Evolutionary conservation across 345 rosid species (phyloP).

Genomic region (Hibiscus mutabilis): DNA sequence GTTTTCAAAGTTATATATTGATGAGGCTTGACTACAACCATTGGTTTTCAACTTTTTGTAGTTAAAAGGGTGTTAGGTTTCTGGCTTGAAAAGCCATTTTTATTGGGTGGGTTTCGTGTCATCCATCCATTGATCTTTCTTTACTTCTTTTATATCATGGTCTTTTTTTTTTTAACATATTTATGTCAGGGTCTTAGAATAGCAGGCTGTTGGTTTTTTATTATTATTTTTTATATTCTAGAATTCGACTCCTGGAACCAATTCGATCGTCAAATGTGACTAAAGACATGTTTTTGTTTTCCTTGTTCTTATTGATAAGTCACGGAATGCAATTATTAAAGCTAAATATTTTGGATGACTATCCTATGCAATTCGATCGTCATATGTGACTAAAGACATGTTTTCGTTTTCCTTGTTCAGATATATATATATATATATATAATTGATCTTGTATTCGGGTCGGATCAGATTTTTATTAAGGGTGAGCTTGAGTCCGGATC

Average conservation of each 20-base stretch:
- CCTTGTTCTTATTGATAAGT: too few species aligned
- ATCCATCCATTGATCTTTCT: not conserved
- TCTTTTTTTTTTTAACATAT: not conserved
- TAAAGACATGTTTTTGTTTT: not conserved
- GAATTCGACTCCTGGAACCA: not conserved
- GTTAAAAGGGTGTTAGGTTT: slow-evolving; percentile 18
- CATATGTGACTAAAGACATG: not conserved
- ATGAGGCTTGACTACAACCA: not conserved
- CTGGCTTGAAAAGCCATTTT: slow-evolving; percentile 22
- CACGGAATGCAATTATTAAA: slow-evolving; percentile 24
- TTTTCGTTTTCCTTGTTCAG: too few species aligned
- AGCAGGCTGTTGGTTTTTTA: too few species aligned
- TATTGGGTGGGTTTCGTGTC: slow-evolving; percentile 33
- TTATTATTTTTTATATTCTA: not conserved
- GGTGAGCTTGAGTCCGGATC: too few species aligned
- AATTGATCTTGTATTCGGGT: too few species aligned
- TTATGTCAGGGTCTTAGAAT: not conserved
- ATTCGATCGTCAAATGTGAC: not conserved
- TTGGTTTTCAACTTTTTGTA: slow-evolving; percentile 9
- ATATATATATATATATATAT: too few species aligned
- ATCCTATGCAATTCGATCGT: slow-evolving; percentile 3
- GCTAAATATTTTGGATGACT: not conserved
- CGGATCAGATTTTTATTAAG: too few species aligned
- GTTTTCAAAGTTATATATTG: not conserved
- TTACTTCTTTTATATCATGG: not conserved